Conservation (phyloP, 2,329 filamentous ascomycete genomes). For the Aureobasidium uvarum region DNA sequence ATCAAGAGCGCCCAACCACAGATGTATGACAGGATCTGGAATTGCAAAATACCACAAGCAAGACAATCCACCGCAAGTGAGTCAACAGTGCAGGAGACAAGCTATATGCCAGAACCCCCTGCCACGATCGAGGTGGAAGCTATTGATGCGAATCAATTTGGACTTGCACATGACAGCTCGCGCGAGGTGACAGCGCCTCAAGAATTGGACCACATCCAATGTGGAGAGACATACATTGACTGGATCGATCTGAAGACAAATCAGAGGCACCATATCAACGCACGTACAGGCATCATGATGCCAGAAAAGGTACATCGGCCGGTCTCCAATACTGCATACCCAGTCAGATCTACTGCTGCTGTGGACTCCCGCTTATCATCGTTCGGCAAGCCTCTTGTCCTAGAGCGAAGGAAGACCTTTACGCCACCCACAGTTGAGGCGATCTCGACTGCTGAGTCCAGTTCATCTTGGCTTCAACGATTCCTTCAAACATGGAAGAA, state of each 20-base stretch:
- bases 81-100: neutral
- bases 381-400: slow-evolving; percentile 38
- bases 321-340: too few relatives aligned
- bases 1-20: slow-evolving; percentile 45
- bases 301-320: slow-evolving; percentile 19
- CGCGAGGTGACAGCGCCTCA: neutral
- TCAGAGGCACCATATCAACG: slow-evolving; percentile 52
- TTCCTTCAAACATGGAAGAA: slow-evolving; percentile 70
- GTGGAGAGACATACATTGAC: slow-evolving; percentile 34
- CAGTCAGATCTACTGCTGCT: slow-evolving; percentile 30
- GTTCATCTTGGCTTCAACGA: slow-evolving; percentile 56
- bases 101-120: neutral
- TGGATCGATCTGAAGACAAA: slow-evolving; percentile 65
- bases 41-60: slow-evolving; percentile 11
- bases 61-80: neutral
- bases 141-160: neutral
- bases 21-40: slow-evolving; percentile 37
- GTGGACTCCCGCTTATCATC: slow-evolving; percentile 33
- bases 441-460: neutral
- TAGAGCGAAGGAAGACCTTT: slow-evolving; percentile 32
- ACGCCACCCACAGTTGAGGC: neutral
- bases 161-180: neutral
- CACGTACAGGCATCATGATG: slow-evolving; percentile 53
- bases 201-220: neutral
- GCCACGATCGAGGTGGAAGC: neutral